Evolutionary conservation across 148 eudicot species (phyloP), one percentile per base, ranked within the genome.

Genomic region (Limonium bicolor): DNA sequence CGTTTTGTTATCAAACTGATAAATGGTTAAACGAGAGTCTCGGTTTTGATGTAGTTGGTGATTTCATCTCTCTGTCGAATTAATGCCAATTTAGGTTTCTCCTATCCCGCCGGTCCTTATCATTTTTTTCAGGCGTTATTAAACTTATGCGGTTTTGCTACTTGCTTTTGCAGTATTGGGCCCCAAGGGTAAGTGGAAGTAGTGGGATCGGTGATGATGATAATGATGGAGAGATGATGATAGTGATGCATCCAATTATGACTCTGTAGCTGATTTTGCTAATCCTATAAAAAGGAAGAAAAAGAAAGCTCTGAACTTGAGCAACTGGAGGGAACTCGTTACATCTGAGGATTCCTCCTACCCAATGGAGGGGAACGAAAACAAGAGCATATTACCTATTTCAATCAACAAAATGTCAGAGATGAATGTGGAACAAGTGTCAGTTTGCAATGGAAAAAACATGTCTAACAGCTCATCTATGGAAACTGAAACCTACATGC

Each of bases 251-350:
- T 41, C 44, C 5, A 64, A 53, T 27, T 66, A 66, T 57, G 74
- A 50, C 6, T 47, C 55, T 36, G 35, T 68, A 46, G 70, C 82
- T 25, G 46, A 46, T 39, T 73, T 59, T 75, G 95, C 95, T 20
- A 44, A 69, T 20, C 94, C 94, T 23, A 26, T 85, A 3, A 46
- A 48, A 48, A 77, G 66, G 69, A 78, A 78, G 63, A 64, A 78
- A 59, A 84, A 72, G 73, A 71, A 73, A 50, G 70, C 65, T 27
- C 28, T 90, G 59, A 71, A 85, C 73, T 69, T 90, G 45, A 84
- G 71, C 42, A 41, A 37, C 38, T 80, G 77, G 88, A 59, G 69
- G 51, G 77, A 75, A 55, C 41, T 71, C 17, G 27, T 60, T 25
- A 56, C 48, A 0, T 34, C 28, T 36, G 70, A 45, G 26, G 27